Base-by-base conservation (phyloP, 805 yeast genomes). In the Ogataea pilisensis region DNA sequence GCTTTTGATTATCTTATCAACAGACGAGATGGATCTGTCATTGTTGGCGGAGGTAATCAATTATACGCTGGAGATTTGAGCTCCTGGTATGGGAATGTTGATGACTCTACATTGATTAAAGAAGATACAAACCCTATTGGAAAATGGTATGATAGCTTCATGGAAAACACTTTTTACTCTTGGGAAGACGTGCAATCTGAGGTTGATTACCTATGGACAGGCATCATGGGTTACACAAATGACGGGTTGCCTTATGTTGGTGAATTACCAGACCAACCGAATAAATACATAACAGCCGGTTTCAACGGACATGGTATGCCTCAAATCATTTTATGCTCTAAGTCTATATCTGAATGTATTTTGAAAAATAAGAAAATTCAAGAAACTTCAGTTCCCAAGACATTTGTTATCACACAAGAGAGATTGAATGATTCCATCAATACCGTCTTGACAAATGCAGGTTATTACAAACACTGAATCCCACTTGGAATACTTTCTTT, bases 291-390 rank as follows among this genome's bases (percentile, higher is more conserved):
- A n/a, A 55, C 63, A 45, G 75, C 76, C 4, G 78, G 78, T 0
- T 73, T 69, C 53, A 66, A 68, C 32, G 78, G 76, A 2, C 77
- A 73, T 51, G 78, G 78, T 18, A 71, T 73, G 76, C 75, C 77
- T 26, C 56, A 76, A 31, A 67, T 70, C 8, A 64, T 65, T 41
- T 38, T 68, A 6, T 48, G 62, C 32, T 73, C 70, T 13, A 64
- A 67, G 41, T 71, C 69, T 1, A 42, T 71, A 17, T 72, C 69
- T 3, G 49, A 53, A 11, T 24, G 24, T 17, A 38, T 52, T 14
- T 17, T 29, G 8, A 4, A 37, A 8, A 44, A 42, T 3, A 27
- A 43, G 6, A 29, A 19, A 1, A 36, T 36, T 2, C 37, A 31
- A 13, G 28, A 39, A 2, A 24, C 50, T n/a, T 43, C 42, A 4